Conservation (phyloP, 2,329 filamentous ascomycete genomes). For the Cercospora sp. region DNA sequence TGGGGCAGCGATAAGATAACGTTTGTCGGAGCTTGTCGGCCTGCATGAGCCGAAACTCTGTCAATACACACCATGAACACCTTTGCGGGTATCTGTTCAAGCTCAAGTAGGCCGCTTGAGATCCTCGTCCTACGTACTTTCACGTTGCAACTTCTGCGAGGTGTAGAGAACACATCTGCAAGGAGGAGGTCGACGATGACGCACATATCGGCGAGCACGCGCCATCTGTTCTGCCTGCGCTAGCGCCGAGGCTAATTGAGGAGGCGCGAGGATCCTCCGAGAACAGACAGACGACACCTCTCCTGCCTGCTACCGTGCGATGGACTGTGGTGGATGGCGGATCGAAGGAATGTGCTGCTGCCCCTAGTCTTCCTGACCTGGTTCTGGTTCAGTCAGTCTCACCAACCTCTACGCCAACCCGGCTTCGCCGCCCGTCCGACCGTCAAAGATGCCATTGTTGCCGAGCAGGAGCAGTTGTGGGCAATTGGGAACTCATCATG, state of each 20-base stretch:
- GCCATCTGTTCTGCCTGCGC: not conserved
- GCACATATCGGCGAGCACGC: not conserved
- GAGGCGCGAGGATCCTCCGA: conserved; percentile 5
- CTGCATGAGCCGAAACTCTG: not conserved
- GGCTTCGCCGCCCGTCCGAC: conserved; percentile 44
- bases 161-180: not conserved
- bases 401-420: conserved; percentile 37
- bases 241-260: not conserved
- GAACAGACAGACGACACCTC: conserved; percentile 5
- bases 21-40: not conserved
- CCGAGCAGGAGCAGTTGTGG: conserved; percentile 53
- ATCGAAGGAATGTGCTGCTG: conserved; percentile 49
- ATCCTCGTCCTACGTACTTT: not conserved
- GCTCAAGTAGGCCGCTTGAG: not conserved
- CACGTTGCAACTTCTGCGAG: not conserved
- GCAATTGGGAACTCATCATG: conserved; percentile 54
- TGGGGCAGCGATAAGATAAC: not conserved
- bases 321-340: conserved; percentile 39
- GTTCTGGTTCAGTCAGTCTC: conserved; percentile 54
- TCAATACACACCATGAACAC: not conserved
- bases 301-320: conserved; percentile 8
- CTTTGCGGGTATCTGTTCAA: not conserved
- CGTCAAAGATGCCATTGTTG: conserved; percentile 51
- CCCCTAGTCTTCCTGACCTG: conserved; percentile 55
- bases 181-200: not conserved